phyloP scores from a whole-genome alignment of 2,329 filamentous ascomycete genomes.

The Mollisiaceae sp. region DNA sequence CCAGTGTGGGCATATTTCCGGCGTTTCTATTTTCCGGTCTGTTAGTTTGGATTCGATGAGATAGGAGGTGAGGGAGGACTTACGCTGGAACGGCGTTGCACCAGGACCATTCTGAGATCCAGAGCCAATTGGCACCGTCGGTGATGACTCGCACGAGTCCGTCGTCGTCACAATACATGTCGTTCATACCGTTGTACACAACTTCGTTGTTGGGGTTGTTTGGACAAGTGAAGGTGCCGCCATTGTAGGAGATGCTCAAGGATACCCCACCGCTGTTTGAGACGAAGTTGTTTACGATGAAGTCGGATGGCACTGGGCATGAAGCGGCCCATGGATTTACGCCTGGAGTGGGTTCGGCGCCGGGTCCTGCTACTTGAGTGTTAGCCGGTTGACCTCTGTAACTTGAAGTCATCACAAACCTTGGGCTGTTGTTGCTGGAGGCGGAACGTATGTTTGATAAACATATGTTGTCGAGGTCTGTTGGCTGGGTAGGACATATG shows the following conservation, averaged over 20 bases:
- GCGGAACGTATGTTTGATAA: neutral
- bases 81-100: constrained; percentile 12
- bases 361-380: neutral
- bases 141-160: constrained; percentile 11
- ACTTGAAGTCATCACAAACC: neutral
- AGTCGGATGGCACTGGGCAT: constrained; percentile 9
- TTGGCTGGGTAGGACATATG: neutral
- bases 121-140: constrained; percentile 9
- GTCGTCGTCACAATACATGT: constrained; percentile 19
- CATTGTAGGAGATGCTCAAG: constrained; percentile 13
- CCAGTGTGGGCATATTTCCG: constrained; percentile 5
- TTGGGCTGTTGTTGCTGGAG: neutral
- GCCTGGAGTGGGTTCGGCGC: neutral
- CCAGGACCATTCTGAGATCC: constrained; percentile 14
- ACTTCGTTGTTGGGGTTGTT: constrained; percentile 4
- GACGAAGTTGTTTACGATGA: constrained; percentile 1
- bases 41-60: neutral
- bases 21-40: neutral
- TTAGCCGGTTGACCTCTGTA: neutral
- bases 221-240: constrained; percentile 9
- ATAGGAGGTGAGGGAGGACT: neutral
- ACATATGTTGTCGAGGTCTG: neutral
- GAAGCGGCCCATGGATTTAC: constrained; percentile 9
- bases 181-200: constrained; percentile 6
- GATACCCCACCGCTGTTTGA: neutral